phyloP scores from a whole-genome alignment of 441 rosid species.

The Dalechampia spathulata region DNA sequence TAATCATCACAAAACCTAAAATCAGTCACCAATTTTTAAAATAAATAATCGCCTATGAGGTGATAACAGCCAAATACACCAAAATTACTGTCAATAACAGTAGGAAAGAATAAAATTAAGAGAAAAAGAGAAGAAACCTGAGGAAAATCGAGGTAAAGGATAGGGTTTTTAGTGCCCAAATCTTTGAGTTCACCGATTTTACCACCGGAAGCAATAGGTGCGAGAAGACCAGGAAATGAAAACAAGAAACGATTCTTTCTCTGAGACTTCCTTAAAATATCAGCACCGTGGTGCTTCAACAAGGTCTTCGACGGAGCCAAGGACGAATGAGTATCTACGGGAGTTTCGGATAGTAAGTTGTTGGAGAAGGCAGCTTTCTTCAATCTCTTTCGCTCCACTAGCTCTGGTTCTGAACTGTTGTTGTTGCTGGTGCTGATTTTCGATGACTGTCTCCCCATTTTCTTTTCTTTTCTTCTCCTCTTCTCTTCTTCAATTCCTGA shows the following conservation, averaged over 20 bases:
- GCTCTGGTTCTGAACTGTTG: constrained; percentile 9
- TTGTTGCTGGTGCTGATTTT: neutral
- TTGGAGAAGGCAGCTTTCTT: constrained; percentile 49
- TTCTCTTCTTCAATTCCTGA: neutral
- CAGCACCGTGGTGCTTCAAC: constrained; percentile 71
- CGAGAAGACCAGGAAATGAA: constrained; percentile 86
- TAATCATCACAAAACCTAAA: neutral
- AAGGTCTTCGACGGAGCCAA: constrained; percentile 56
- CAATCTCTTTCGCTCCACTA: constrained; percentile 41
- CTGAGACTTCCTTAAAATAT: constrained; percentile 70
- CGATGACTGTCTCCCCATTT: neutral
- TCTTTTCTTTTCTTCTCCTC: neutral
- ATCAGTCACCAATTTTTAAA: neutral
- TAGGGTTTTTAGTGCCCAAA: constrained; percentile 70
- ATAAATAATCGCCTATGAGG: too few species aligned
- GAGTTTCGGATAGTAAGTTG: constrained; percentile 40
- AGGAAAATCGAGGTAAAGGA: constrained; percentile 80
- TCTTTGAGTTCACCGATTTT: constrained; percentile 83
- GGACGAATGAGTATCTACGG: constrained; percentile 20
- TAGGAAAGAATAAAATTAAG: too few species aligned
- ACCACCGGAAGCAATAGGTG: constrained; percentile 56
- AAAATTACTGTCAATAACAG: too few species aligned
- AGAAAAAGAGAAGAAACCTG: constrained; percentile 34
- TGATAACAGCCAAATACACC: too few species aligned
- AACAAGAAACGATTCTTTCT: constrained; percentile 79